phyloP scores from a whole-genome alignment of 805 yeast genomes.

The Cyberlindnera americana region DNA sequence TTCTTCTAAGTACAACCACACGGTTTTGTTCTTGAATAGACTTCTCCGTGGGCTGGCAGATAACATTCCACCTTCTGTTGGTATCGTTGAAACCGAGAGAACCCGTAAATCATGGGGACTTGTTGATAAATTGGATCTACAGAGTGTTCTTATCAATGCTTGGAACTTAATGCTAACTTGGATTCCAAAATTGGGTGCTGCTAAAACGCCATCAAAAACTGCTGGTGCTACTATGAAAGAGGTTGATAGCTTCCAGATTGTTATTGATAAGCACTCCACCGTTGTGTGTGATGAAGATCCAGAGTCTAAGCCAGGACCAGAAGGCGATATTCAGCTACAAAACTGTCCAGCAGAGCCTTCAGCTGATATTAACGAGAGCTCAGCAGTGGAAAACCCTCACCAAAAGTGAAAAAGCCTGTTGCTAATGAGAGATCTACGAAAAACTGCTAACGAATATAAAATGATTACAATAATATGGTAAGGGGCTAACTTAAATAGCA shows the following conservation, averaged over 20 bases:
- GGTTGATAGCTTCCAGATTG: constrained; percentile 3
- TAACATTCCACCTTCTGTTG: constrained; percentile 30
- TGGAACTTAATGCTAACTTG: not conserved
- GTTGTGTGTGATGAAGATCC: constrained; percentile 10
- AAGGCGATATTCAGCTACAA: not conserved
- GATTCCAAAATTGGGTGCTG: not conserved
- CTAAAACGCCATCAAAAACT: not conserved
- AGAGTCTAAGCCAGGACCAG: not conserved
- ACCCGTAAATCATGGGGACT: no score
- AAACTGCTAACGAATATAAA: no score
- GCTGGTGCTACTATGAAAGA: no score
- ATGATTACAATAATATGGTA: no score
- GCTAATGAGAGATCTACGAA: not conserved
- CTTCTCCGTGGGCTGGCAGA: constrained; percentile 26
- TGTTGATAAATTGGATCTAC: no score
- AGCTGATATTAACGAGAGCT: no score
- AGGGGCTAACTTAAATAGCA: no score
- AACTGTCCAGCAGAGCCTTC: not conserved
- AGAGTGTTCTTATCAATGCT: not conserved
- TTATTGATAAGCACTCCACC: constrained; percentile 12
- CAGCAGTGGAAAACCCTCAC: no score
- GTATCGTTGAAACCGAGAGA: constrained; percentile 19
- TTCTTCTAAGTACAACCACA: constrained; percentile 25
- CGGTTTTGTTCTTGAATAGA: constrained; percentile 25
- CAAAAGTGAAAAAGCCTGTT: no score